These are phyloP conservation scores for Heracleum sosnowskyi DNA, from an alignment of 129 eudicot genomes.

Conservation along the genomic window DNA sequence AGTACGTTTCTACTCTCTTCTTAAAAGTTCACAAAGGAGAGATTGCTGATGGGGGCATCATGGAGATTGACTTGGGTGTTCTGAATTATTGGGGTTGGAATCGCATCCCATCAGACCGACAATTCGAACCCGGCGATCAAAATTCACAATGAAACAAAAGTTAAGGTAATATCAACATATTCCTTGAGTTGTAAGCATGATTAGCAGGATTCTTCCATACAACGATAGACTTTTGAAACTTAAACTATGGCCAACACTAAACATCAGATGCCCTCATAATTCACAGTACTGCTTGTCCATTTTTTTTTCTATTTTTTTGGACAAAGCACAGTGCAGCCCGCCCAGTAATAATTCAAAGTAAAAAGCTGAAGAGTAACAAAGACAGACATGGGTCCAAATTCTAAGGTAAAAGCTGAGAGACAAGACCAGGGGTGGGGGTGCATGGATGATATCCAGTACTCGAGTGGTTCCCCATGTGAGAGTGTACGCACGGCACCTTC, in stretches of 20 bases:
- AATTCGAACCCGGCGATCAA: background rate
- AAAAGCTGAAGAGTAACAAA: background rate
- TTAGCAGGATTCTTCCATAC: background rate
- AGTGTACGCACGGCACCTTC: background rate
- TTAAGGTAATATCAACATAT: background rate
- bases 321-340: background rate
- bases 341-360: background rate
- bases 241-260: background rate
- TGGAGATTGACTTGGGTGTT: background rate
- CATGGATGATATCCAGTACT: constrained; percentile 3
- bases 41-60: background rate
- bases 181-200: background rate
- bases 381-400: background rate
- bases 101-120: background rate
- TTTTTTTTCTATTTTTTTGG: background rate
- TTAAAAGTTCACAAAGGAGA: background rate
- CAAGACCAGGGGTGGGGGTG: constrained; percentile 3
- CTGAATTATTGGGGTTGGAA: background rate
- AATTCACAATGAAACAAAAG: background rate
- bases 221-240: background rate
- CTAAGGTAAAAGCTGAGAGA: background rate
- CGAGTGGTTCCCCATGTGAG: constrained; percentile 12
- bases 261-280: background rate
- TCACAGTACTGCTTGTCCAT: background rate
- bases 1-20: background rate